Evolutionary conservation across 164 flowering plant species (phyloP).

Genomic region (Macadamia integrifolia): DNA sequence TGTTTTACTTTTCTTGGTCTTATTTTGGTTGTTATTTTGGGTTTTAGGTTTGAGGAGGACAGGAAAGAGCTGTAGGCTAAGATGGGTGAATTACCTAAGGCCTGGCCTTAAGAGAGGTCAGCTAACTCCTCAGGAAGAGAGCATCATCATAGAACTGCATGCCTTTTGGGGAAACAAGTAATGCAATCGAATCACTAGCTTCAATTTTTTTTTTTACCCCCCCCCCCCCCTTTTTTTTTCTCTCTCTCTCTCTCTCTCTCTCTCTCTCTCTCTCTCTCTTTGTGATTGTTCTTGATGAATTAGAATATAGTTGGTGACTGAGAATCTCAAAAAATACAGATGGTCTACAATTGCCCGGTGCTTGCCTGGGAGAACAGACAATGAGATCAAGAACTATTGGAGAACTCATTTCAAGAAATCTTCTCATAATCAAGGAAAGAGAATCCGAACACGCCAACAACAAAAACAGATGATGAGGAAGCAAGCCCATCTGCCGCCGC

Average conservation of each 20-base stretch:
- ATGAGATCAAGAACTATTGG: neutral
- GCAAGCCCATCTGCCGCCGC: too few relatives aligned
- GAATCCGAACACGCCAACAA: neutral
- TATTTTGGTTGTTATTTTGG: neutral
- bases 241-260: too few relatives aligned
- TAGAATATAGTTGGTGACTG: too few relatives aligned
- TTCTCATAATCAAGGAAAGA: neutral
- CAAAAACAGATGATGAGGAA: neutral
- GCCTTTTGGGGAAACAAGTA: neutral
- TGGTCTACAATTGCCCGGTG: neutral
- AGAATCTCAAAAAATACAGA: neutral
- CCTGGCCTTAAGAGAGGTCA: neutral
- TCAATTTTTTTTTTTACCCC: too few relatives aligned
- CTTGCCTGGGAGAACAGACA: constrained; percentile 1
- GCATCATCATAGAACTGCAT: constrained; percentile 1
- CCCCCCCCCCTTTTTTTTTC: too few relatives aligned
- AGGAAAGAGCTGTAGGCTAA: neutral
- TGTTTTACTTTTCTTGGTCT: neutral
- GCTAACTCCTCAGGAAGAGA: neutral
- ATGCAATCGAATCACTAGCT: neutral
- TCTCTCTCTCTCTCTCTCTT: too few relatives aligned
- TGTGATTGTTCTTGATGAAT: too few relatives aligned
- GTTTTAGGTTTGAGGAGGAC: neutral
- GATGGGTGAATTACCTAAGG: neutral
- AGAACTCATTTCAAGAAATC: neutral